Evolutionary conservation across 2,329 filamentous ascomycete species (phyloP).

Genomic region (Metarhizium album): DNA sequence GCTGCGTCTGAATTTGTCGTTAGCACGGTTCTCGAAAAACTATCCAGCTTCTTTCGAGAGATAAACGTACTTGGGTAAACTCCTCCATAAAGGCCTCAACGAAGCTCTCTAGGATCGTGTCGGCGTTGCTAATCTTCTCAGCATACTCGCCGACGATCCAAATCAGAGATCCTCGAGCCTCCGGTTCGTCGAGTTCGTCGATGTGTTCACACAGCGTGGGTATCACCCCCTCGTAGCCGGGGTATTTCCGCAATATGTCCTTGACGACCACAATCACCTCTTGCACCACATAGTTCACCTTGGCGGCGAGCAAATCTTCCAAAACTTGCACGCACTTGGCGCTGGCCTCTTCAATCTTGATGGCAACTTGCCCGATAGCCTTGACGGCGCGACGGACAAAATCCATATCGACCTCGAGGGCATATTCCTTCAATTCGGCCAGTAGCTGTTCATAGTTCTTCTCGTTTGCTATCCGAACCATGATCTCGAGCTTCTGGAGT

Average conservation of each 20-base stretch:
- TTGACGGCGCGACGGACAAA: constrained; percentile 90
- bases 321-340: constrained; percentile 94
- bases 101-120: constrained; percentile 82
- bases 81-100: constrained; percentile 94
- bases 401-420: constrained; percentile 97
- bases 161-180: constrained; percentile 81
- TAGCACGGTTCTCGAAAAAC: not conserved
- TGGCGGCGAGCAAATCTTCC: constrained; percentile 88
- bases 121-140: constrained; percentile 98
- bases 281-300: constrained; percentile 98
- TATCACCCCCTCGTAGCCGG: constrained; percentile 95
- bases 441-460: constrained; percentile 91
- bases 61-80: constrained; percentile 65
- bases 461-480: constrained; percentile 98
- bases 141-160: constrained; percentile 99
- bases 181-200: constrained; percentile 90
- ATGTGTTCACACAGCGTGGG: constrained; percentile 93
- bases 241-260: constrained; percentile 95
- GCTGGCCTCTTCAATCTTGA: constrained; percentile 92
- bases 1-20: constrained; percentile 57
- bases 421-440: constrained; percentile 93
- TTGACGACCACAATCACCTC: constrained; percentile 99
- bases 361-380: constrained; percentile 94
- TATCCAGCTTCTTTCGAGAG: not conserved
- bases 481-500: constrained; percentile 94